These are phyloP conservation scores for Metschnikowia corniflorae DNA, from an alignment of 805 yeast genomes.

Conservation along the genomic window DNA sequence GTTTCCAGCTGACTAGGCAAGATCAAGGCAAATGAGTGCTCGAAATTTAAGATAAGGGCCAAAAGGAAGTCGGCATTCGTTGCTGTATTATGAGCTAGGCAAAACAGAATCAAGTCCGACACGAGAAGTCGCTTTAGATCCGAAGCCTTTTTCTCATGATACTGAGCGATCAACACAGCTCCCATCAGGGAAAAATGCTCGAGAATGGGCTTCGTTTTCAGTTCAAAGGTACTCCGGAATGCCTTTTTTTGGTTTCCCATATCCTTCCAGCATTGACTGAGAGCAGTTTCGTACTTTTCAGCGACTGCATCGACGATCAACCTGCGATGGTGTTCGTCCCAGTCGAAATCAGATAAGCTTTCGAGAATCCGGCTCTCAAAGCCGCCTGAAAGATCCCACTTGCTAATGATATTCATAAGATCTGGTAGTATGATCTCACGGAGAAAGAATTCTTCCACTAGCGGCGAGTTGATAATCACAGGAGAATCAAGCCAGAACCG, in stretches of 20 bases:
- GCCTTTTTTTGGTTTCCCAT: background rate
- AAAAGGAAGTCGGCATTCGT: background rate
- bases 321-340: constrained; percentile 4
- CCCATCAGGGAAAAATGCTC: constrained; percentile 7
- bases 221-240: background rate
- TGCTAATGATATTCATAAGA: background rate
- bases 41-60: background rate
- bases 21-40: constrained; percentile 1
- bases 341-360: constrained; percentile 7
- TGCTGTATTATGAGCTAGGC: background rate
- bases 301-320: constrained; percentile 5
- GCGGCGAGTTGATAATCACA: constrained; percentile 11
- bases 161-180: constrained; percentile 1
- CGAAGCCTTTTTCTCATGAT: constrained; percentile 1
- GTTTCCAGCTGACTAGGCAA: constrained; percentile 10
- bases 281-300: constrained; percentile 1
- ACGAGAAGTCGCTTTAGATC: background rate
- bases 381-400: constrained; percentile 6
- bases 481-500: constrained; percentile 17
- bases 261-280: constrained; percentile 2
- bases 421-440: constrained; percentile 8
- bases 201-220: constrained; percentile 2
- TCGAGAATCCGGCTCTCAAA: constrained; percentile 9
- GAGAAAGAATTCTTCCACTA: constrained; percentile 8
- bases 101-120: constrained; percentile 1